A percentile compares a stretch with the other conserved stretches of the same genome.
Evolutionary conservation across 2,329 filamentous ascomycete species (phyloP).

Genomic region (Fusarium equiseti): DNA sequence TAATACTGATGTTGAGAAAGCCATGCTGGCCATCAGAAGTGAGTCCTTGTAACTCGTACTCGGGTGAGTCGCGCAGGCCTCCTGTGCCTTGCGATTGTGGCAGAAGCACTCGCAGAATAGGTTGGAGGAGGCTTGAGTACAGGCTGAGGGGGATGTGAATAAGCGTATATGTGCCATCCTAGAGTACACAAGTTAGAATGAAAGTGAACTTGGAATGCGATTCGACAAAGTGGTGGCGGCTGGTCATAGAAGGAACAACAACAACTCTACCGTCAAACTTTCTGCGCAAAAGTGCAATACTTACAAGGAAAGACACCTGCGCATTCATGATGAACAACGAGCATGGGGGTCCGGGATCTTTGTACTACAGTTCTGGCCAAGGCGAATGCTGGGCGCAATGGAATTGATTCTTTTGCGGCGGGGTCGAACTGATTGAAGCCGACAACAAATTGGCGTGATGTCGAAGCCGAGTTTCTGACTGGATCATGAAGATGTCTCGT

Average conservation of each 20-base stretch:
- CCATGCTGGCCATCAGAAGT: constrained; percentile 71
- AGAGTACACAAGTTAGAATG: constrained; percentile 52
- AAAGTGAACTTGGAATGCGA: constrained; percentile 29
- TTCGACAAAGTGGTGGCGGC: neutral
- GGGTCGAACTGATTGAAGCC: constrained; percentile 14
- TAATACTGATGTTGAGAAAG: constrained; percentile 94
- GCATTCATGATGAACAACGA: constrained; percentile 62
- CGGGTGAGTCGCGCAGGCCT: constrained; percentile 53
- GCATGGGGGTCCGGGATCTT: constrained; percentile 14
- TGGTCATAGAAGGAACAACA: neutral
- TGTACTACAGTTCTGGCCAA: constrained; percentile 12
- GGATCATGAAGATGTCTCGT: constrained; percentile 40
- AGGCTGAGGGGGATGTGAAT: constrained; percentile 89
- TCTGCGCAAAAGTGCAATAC: constrained; percentile 41
- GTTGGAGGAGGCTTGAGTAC: constrained; percentile 83
- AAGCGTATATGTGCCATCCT: constrained; percentile 89
- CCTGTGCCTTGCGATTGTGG: constrained; percentile 66
- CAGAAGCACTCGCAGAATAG: constrained; percentile 86
- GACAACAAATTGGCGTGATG: constrained; percentile 31
- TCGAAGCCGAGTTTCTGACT: constrained; percentile 25
- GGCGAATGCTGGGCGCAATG: constrained; percentile 4
- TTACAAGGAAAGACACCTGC: constrained; percentile 69
- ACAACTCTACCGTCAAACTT: neutral
- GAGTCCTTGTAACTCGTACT: constrained; percentile 60
- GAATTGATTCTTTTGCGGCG: constrained; percentile 14